Evolutionary conservation across 768 basidiomycete species (phyloP).

Genomic region (Collybia nuda): DNA sequence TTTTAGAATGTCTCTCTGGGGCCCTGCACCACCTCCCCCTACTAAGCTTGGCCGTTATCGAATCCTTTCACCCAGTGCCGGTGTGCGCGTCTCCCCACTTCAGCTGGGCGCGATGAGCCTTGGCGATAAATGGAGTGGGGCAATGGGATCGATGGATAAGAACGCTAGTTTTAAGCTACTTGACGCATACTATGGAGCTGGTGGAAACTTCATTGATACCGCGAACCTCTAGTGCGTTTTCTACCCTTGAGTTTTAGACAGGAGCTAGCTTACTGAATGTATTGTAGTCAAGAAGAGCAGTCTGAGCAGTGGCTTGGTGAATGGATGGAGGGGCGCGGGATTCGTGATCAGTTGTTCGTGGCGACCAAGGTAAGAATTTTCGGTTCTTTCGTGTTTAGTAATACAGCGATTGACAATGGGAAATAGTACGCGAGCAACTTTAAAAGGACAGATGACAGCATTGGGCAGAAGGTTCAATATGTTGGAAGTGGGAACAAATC

Average conservation of each 20-base stretch:
- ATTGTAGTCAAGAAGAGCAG: conserved; percentile 32
- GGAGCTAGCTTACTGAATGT: no score
- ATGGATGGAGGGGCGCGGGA: conserved; percentile 41
- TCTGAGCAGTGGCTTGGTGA: conserved; percentile 46
- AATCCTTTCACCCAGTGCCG: conserved; percentile 30
- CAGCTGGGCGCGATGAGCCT: conserved; percentile 43
- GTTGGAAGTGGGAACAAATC: conserved; percentile 49
- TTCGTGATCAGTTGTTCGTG: conserved; percentile 43
- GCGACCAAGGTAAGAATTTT: conserved; percentile 33
- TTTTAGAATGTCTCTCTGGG: no score
- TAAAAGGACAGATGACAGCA: conserved; percentile 21
- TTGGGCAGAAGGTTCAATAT: conserved; percentile 36
- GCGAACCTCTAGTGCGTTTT: conserved; percentile 34
- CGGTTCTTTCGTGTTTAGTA: background rate
- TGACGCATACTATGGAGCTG: conserved; percentile 34
- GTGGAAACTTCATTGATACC: conserved; percentile 43
- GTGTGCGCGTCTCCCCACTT: conserved; percentile 41
- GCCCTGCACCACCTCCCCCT: conserved; percentile 20
- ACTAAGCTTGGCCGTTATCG: conserved; percentile 33
- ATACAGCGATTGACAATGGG: no score
- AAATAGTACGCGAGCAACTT: conserved; percentile 29
- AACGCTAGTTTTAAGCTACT: conserved; percentile 25
- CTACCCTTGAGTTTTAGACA: no score
- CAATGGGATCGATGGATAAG: no score
- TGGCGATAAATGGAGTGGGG: conserved; percentile 33